Evolutionary conservation across 2,329 filamentous ascomycete species (phyloP).

Genomic region (Hypoxylon sp.): DNA sequence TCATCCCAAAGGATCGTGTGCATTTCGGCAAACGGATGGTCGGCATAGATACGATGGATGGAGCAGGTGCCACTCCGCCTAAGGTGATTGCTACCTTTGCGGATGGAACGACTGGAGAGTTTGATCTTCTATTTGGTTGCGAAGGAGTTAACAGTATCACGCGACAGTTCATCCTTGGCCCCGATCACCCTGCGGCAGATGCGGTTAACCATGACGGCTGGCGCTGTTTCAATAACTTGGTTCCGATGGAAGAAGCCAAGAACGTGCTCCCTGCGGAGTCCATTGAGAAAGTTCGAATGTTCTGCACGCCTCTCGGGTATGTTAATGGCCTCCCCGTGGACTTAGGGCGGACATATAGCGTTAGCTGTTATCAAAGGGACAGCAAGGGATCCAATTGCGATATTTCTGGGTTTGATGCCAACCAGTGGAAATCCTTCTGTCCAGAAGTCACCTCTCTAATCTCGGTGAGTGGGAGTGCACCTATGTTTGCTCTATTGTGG

Average conservation of each 20-base stretch:
- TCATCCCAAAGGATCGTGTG: constrained; percentile 14
- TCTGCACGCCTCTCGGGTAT: constrained; percentile 33
- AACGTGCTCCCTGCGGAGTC: constrained; percentile 23
- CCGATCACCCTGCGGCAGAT: constrained; percentile 16
- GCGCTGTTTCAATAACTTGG: constrained; percentile 18
- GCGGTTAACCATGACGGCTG: constrained; percentile 16
- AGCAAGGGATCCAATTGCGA: constrained; percentile 12
- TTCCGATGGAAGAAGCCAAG: constrained; percentile 28
- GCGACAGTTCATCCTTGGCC: constrained; percentile 14
- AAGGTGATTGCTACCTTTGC: constrained; percentile 12
- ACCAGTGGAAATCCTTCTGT: constrained; percentile 23
- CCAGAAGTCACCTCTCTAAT: constrained; percentile 20
- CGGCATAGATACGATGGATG: neutral
- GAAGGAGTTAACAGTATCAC: constrained; percentile 24
- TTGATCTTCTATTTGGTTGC: constrained; percentile 23
- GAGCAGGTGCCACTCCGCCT: neutral
- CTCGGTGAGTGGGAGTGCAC: constrained; percentile 12
- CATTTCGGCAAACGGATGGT: constrained; percentile 4
- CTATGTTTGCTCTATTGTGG: neutral
- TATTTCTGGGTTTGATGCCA: constrained; percentile 13
- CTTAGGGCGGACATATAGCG: constrained; percentile 28
- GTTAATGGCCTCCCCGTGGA: constrained; percentile 38
- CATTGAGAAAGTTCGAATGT: constrained; percentile 31
- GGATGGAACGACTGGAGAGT: constrained; percentile 8
- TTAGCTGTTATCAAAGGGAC: constrained; percentile 31